phyloP scores from a whole-genome alignment of 768 basidiomycete genomes.

The Ramaria rubella region DNA sequence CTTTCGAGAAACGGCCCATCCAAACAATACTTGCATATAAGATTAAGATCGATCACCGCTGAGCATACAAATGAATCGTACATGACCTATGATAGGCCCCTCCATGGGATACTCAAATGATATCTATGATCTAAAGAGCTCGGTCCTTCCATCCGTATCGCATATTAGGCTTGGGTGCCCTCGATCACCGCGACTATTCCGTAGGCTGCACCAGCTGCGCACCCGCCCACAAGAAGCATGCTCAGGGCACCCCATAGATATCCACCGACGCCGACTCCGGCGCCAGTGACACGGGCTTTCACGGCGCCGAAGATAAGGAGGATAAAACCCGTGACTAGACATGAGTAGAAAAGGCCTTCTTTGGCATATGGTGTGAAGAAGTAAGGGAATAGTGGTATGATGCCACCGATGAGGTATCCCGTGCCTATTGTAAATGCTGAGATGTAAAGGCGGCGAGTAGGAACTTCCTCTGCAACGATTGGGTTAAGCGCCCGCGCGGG shows the following conservation, averaged over 20 bases:
- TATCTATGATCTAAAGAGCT: too few species aligned
- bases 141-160: too few species aligned
- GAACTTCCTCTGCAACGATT: slow-evolving; percentile 73
- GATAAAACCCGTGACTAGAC: slow-evolving; percentile 73
- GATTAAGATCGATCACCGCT: too few species aligned
- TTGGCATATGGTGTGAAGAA: slow-evolving; percentile 77
- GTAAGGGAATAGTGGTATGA: slow-evolving; percentile 89
- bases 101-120: too few species aligned
- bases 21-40: too few species aligned
- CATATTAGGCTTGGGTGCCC: neutral
- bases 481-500: neutral
- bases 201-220: slow-evolving; percentile 76
- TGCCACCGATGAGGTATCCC: slow-evolving; percentile 88
- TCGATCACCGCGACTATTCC: slow-evolving; percentile 50
- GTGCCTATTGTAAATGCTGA: slow-evolving; percentile 94
- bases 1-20: too few species aligned
- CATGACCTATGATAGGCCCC: too few species aligned
- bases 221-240: slow-evolving; percentile 83
- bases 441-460: slow-evolving; percentile 73
- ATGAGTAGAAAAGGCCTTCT: slow-evolving; percentile 64
- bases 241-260: slow-evolving; percentile 85
- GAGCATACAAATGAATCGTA: too few species aligned
- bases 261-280: slow-evolving; percentile 52
- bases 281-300: slow-evolving; percentile 86
- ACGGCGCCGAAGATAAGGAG: slow-evolving; percentile 87